Evolutionary conservation across 495 filamentous ascomycete species (phyloP), one percentile per base, ranked within the genome.

Genomic region (Penicillium angulare): DNA sequence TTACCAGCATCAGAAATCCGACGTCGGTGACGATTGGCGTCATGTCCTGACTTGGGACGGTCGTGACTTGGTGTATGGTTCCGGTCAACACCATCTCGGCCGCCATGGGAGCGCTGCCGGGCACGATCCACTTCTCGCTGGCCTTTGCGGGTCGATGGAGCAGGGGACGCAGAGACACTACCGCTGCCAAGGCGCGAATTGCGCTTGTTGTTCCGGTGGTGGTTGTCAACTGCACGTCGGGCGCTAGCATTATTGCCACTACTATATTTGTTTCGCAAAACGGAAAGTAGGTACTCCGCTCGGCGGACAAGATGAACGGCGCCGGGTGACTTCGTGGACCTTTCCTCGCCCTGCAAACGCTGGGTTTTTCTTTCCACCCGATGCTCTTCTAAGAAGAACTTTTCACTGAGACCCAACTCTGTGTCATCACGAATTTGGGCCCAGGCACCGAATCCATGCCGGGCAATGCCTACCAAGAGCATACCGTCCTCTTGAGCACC

Each of bases 361-460:
- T 96, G 89, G 53, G 91, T 92, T 60, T 97, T 97, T 67, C 95
- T 88, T 64, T 92, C 95, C 18, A 97, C 92, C n/a, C 92, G 87
- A 64, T 97, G 92, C 61, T 99, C 93, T 65, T 99, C 93, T 5
- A 99, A 66, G 73, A 95, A 99, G 65, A 97, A 90, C 63, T 96
- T 97, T 55, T 96, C 93, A 3, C 77, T 76, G 71, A 99, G 85
- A 4, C 79, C 85, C 15, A 99, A 80, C 43, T 96, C 91, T 5
- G 82, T 75, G 60, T 99, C 93, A 57, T 97, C 95, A 8, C 92
- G 84, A 59, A 99, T 97, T 51, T 87, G 81, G 3, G 81, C 77
- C 93, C 93, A 99, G 15, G 90, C 90, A 45, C 93, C 93, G 64
- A 95, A 97, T 2, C 93, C 93, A 64, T 97, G 92, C 33, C 87